Base-by-base conservation (phyloP, 495 filamentous ascomycete species). In the Lophium mytilinum region DNA sequence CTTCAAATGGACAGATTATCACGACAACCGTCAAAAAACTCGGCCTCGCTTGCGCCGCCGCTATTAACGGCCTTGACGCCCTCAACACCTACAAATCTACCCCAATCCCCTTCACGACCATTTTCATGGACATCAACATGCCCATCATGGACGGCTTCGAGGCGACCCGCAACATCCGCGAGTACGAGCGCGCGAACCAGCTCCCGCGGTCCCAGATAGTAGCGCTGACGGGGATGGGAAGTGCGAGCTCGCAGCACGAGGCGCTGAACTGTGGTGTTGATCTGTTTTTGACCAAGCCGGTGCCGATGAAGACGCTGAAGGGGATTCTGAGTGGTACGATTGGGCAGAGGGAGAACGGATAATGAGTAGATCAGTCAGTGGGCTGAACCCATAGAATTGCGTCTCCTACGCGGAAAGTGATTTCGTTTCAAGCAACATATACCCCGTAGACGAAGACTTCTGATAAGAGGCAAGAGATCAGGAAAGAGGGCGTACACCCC, bases 261-360 rank as follows among this genome's bases (percentile, higher is more conserved):
- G 60, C 60, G 2, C 18, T 54, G 18, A 14, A 33, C 12, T 47
- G 50, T 15, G 60, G 56, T 6, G 50, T 58, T 0, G 60, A 63
- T 50, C n/a, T 50, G 12, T 62, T 62, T 50, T 11, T 62, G 17
- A 50, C 58, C 40, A 62, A 62, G 46, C 59, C 59, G n/a, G 37
- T 57, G 24, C 41, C 37, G 21, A 36, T 50, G 41, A 49, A 56
- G 52, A 50, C 33, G 46, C 36, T 61, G 14, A 61, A 37, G 53
- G 45, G 49, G 35, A 41, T 41, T 9, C 9, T 41, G 9, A 8
- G 24, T 2, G 24, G 24, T 6, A 30, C 24, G 3, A 6, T 30
- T 6, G 24, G 24, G 24, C 2, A 30, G 24, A 30, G 24, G 24
- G 24, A 30, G 24, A 30, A 30, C 6, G 24, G 24, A 30, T 30